Base-by-base conservation (phyloP, 768 basidiomycete genomes). In the Zangia roseola region DNA sequence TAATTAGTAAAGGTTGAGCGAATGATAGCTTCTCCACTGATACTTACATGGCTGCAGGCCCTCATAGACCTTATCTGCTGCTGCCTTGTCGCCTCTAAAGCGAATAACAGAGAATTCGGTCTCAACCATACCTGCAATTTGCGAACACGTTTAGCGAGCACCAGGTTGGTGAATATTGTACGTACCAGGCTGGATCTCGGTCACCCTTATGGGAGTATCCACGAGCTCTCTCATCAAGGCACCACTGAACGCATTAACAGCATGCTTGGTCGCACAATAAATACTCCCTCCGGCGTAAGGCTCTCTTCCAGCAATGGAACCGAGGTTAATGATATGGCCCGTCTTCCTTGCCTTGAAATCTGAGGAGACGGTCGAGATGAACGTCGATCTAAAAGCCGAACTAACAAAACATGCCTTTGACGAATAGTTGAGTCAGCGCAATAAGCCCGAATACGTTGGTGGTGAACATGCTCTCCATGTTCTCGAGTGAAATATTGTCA, bases 281-380 rank as follows among this genome's bases (percentile, higher is more conserved):
- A 97, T 88, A 54, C 86, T 79, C 8, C 94, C 97, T 24, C 94
- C 94, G 12, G 84, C 82, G 62, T 98, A 98, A 5, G 95, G 67
- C 61, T 94, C 93, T 9, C 78, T 73, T 41, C 89, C 94, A 12
- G 97, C 94, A 49, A 99, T 81, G 10, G 93, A 95, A 8, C 97
- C 94, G 42, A 99, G 74, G 69, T 97, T 95, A 72, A 99, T 97
- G 58, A 99, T 74, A 72, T 94, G 93, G 0, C 92, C 91, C 5
- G 81, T 71, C 60, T 86, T 81, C 63, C 78, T 84, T 45, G 72
- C 76, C 65, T 87, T 91, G 74, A 93, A 91, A 50, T 87, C 89
- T 90, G 58, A 13, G 44, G 16, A 25, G 17, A 21, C 37, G 10
- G 46, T 69, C 49, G 57, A 41, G 21, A 45, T 23, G 37, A 34